phyloP scores from a whole-genome alignment of 805 yeast genomes.

The Candida quercuum region DNA sequence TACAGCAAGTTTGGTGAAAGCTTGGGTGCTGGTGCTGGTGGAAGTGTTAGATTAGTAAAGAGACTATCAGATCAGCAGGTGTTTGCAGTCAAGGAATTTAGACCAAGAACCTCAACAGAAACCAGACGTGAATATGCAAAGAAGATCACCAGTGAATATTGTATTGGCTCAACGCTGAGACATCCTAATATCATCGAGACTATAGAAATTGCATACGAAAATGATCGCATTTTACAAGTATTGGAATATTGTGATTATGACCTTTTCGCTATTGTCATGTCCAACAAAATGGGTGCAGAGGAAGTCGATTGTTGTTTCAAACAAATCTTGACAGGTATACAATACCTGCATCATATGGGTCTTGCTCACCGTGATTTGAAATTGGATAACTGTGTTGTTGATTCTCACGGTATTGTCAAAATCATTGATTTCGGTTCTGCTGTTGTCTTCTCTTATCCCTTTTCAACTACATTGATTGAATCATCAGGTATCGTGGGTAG shows the following conservation, averaged over 20 bases:
- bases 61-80: constrained; percentile 61
- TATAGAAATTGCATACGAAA: constrained; percentile 84
- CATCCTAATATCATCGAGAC: constrained; percentile 91
- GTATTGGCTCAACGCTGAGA: constrained; percentile 85
- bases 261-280: constrained; percentile 90
- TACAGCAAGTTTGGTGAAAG: constrained; percentile 81
- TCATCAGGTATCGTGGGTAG: constrained; percentile 85
- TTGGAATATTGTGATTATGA: constrained; percentile 95
- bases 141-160: constrained; percentile 90
- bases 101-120: constrained; percentile 70
- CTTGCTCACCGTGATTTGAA: constrained; percentile 89
- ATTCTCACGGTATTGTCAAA: constrained; percentile 76
- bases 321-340: constrained; percentile 75
- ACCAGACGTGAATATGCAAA: constrained; percentile 81
- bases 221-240: constrained; percentile 80
- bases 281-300: constrained; percentile 73
- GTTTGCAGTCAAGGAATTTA: constrained; percentile 90
- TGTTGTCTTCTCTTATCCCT: constrained; percentile 86
- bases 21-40: constrained; percentile 95
- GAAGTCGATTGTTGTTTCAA: constrained; percentile 89
- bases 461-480: constrained; percentile 63
- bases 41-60: constrained; percentile 72
- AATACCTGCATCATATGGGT: constrained; percentile 79
- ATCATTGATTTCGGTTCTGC: constrained; percentile 93
- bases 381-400: constrained; percentile 87